Evolutionary conservation across 306 rosid species (phyloP).

Genomic region (Boehmeria nivea): DNA sequence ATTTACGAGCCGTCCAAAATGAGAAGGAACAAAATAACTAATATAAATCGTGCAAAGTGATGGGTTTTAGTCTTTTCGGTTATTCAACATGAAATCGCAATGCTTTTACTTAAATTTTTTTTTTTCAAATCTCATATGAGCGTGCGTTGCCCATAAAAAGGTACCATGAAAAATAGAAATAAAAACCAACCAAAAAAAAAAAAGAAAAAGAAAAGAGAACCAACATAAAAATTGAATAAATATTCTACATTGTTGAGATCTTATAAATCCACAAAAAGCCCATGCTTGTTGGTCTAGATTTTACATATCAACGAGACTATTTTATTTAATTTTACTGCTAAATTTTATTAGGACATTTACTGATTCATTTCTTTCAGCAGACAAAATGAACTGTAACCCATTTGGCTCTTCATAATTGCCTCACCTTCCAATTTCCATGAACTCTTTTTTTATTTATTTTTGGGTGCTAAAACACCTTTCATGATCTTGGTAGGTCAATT

Average conservation of each 20-base stretch:
- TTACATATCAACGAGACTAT: neutral
- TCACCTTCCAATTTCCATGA: no score
- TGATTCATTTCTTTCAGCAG: neutral
- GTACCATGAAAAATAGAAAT: neutral
- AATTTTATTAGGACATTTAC: neutral
- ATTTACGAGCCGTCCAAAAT: neutral
- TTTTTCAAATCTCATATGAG: neutral
- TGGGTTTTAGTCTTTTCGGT: neutral
- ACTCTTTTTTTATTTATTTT: no score
- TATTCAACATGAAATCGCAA: neutral
- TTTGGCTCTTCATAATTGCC: neutral
- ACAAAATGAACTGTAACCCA: slow-evolving; percentile 13
- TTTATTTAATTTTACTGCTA: neutral
- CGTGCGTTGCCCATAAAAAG: slow-evolving; percentile 7
- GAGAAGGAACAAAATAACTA: neutral
- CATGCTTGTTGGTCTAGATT: neutral
- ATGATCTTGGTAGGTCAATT: neutral
- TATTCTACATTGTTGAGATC: neutral
- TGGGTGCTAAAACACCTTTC: no score
- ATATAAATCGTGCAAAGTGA: neutral
- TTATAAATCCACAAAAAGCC: neutral
- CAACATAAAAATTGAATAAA: no score
- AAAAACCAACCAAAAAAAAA: no score
- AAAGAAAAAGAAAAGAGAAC: no score
- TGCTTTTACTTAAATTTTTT: neutral